These are phyloP conservation scores for Penicillium sp. DNA, from an alignment of 2,329 filamentous ascomycete genomes.

Conservation along the genomic window DNA sequence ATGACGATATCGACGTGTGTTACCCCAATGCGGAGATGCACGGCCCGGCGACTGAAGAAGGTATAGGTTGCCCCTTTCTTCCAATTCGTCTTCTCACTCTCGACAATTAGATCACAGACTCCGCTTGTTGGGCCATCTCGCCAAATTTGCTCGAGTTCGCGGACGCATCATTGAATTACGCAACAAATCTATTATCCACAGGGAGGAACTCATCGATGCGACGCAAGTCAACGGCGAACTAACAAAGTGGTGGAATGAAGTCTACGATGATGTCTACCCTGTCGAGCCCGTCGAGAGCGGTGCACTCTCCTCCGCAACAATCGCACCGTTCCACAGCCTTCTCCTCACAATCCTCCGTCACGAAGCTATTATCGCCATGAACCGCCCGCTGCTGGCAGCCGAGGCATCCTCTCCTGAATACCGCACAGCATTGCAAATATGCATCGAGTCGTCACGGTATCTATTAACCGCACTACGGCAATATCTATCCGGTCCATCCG, in stretches of 20 bases:
- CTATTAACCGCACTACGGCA: conserved; percentile 51
- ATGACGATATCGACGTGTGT: conserved; percentile 65
- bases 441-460: conserved; percentile 56
- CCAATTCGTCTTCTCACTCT: neutral
- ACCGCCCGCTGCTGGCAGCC: conserved; percentile 56
- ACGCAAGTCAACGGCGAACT: conserved; percentile 56
- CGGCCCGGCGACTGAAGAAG: conserved; percentile 12
- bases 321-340: conserved; percentile 45
- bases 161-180: conserved; percentile 59
- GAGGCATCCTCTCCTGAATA: conserved; percentile 47
- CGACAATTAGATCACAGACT: conserved; percentile 31
- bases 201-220: conserved; percentile 49
- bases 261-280: conserved; percentile 55
- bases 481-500: conserved; percentile 23
- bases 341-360: conserved; percentile 54
- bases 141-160: conserved; percentile 55
- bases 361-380: conserved; percentile 57
- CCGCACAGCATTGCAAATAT: conserved; percentile 53
- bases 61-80: neutral
- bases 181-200: conserved; percentile 56
- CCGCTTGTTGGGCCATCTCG: conserved; percentile 46
- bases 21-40: conserved; percentile 57
- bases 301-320: conserved; percentile 5
- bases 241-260: conserved; percentile 59
- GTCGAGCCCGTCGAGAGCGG: conserved; percentile 29